Conservation (phyloP, 176 grass and related monocot species). For the Triticum dicoccoides region DNA sequence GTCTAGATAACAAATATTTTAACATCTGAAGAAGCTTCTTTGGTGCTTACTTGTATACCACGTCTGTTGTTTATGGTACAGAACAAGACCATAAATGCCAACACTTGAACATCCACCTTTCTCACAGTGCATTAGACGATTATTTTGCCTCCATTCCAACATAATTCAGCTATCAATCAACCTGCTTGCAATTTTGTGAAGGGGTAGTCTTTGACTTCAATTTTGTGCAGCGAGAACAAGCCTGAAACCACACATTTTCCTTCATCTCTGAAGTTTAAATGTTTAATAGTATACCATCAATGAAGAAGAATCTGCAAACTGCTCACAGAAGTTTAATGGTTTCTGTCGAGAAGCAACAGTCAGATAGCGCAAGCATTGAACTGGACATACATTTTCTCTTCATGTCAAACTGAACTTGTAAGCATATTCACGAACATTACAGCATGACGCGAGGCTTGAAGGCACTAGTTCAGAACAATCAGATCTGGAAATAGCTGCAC, state of each 20-base stretch:
- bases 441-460: not conserved
- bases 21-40: conserved; percentile 75
- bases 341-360: conserved; percentile 85
- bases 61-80: conserved; percentile 85
- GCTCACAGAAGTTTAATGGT: conserved; percentile 61
- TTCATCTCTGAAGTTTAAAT: conserved; percentile 79
- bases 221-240: conserved; percentile 56
- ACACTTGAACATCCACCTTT: conserved; percentile 72
- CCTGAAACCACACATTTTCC: conserved; percentile 50
- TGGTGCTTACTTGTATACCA: conserved; percentile 89
- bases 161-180: conserved; percentile 77
- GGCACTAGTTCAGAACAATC: not conserved
- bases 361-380: conserved; percentile 57
- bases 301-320: conserved; percentile 72
- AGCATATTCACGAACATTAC: not conserved
- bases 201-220: conserved; percentile 69
- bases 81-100: conserved; percentile 92
- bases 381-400: not conserved
- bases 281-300: conserved; percentile 64
- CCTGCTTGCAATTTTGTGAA: conserved; percentile 34
- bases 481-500: not conserved
- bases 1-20: not conserved
- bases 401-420: not conserved
- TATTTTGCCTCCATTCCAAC: conserved; percentile 63
- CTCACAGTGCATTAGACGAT: conserved; percentile 89